These are phyloP conservation scores for Vaccinium corymbosum DNA, from an alignment of 148 eudicot species.

Conservation along the genomic window DNA sequence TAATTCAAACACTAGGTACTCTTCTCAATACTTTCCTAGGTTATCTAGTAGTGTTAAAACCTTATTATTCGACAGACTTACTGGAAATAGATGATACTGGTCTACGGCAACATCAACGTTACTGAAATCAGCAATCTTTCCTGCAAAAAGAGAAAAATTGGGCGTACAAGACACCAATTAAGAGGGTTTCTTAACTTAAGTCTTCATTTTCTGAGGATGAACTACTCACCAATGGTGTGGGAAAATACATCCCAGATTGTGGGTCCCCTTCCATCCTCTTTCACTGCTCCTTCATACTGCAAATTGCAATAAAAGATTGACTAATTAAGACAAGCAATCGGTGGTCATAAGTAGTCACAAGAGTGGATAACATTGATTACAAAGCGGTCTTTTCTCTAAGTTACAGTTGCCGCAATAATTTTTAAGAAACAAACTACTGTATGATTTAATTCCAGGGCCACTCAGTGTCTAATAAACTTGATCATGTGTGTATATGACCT, in stretches of 20 bases:
- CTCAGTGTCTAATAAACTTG: not conserved
- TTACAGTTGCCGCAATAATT: not conserved
- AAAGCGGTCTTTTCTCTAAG: not conserved
- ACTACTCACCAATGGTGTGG: not conserved
- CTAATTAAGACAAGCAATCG: not conserved
- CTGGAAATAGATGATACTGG: constrained; percentile 66
- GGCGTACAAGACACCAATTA: not conserved
- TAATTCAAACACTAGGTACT: not conserved
- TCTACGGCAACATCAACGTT: constrained; percentile 80
- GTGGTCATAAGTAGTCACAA: not conserved
- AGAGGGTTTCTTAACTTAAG: not conserved
- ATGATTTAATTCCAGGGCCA: not conserved
- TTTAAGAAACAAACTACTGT: not conserved
- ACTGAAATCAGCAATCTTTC: constrained; percentile 72
- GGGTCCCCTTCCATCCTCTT: constrained; percentile 10
- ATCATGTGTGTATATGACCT: not conserved
- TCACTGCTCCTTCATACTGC: constrained; percentile 10
- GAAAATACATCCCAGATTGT: constrained; percentile 1
- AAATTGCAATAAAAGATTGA: not conserved
- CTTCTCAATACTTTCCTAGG: not conserved
- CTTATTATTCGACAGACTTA: constrained; percentile 28
- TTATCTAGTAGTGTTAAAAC: not conserved
- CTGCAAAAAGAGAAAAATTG: constrained; percentile 28
- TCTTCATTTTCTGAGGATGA: not conserved
- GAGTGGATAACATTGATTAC: not conserved